Conservation (phyloP, 1,139 yeast genomes). For the Komagataea norvegica region DNA sequence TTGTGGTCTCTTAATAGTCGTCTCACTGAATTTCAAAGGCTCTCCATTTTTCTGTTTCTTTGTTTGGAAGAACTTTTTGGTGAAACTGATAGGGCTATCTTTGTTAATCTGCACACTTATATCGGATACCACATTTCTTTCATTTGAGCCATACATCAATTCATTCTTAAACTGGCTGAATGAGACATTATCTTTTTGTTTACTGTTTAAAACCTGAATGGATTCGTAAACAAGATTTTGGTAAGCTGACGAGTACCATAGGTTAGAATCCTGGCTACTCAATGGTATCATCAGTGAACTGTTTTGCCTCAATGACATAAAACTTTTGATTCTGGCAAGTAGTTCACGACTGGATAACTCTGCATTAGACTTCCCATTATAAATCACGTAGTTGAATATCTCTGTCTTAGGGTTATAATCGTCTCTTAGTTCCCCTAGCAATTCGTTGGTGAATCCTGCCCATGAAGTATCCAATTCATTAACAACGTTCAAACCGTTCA, state of each 20-base stretch:
- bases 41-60: conserved; percentile 8
- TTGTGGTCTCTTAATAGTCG: conserved; percentile 30
- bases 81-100: conserved; percentile 14
- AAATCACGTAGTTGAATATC: conserved; percentile 54
- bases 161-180: conserved; percentile 27
- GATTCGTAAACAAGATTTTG: conserved; percentile 31
- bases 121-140: conserved; percentile 27
- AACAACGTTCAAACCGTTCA: conserved; percentile 65
- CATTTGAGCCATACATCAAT: conserved; percentile 25
- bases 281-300: conserved; percentile 53
- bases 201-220: conserved; percentile 26
- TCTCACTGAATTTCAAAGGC: conserved; percentile 20
- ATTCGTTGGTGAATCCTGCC: conserved; percentile 68
- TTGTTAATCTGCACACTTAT: conserved; percentile 4
- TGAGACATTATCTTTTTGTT: conserved; percentile 14
- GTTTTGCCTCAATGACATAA: conserved; percentile 40
- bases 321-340: conserved; percentile 43
- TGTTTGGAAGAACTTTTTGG: conserved; percentile 15
- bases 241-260: conserved; percentile 41
- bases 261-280: conserved; percentile 21
- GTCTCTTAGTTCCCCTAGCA: conserved; percentile 56
- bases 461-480: conserved; percentile 74
- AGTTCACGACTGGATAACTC: conserved; percentile 19
- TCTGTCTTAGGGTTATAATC: conserved; percentile 63
- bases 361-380: conserved; percentile 26